phyloP scores from a whole-genome alignment of 2,329 filamentous ascomycete genomes.

The Reticulascus tulasneorum region DNA sequence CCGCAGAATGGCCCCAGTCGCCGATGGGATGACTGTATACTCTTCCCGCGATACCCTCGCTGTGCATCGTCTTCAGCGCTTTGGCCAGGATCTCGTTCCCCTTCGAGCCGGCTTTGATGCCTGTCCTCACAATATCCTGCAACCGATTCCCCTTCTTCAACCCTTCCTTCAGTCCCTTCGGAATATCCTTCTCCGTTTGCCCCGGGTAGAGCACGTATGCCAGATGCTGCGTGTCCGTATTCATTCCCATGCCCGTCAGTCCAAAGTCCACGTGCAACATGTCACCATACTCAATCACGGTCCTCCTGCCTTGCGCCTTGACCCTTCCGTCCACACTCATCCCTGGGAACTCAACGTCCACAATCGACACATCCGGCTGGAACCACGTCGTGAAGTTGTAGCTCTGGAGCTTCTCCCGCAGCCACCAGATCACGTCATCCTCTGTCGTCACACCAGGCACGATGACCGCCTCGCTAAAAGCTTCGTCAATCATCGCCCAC shows the following conservation, averaged over 20 bases:
- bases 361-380: constrained; percentile 40
- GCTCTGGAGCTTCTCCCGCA: constrained; percentile 43
- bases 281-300: constrained; percentile 38
- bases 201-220: constrained; percentile 43
- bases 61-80: constrained; percentile 33
- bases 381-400: constrained; percentile 52
- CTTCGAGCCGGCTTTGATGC: constrained; percentile 39
- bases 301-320: constrained; percentile 15
- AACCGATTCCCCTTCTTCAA: constrained; percentile 41
- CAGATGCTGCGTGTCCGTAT: constrained; percentile 48
- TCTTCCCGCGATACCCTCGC: constrained; percentile 40
- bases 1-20: constrained; percentile 48
- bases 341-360: constrained; percentile 21
- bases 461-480: constrained; percentile 39
- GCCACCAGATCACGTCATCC: constrained; percentile 47
- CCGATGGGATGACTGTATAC: constrained; percentile 48
- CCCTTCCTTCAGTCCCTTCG: constrained; percentile 35
- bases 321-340: not conserved
- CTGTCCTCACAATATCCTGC: constrained; percentile 41
- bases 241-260: constrained; percentile 41
- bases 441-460: constrained; percentile 38
- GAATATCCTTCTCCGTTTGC: constrained; percentile 36
- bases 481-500: constrained; percentile 45
- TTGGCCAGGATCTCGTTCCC: constrained; percentile 41
- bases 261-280: constrained; percentile 47